Evolutionary conservation across 768 basidiomycete genomes (phyloP).

Genomic region (Russula sp.): DNA sequence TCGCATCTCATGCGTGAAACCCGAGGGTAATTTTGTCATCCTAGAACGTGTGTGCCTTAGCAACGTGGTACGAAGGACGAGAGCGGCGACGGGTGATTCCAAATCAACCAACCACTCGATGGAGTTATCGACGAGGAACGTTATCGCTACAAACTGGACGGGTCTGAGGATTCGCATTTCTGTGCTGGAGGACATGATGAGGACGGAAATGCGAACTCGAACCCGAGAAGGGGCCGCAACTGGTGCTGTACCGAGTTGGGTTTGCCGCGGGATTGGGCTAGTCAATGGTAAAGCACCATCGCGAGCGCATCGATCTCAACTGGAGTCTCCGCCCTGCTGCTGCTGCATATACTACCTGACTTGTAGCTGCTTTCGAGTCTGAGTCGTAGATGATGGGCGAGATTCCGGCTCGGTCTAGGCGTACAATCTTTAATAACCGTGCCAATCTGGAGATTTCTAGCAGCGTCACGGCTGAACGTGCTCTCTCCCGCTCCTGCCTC

Average conservation of each 20-base stretch:
- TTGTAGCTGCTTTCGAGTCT: no score
- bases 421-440: background rate
- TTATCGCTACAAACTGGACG: slow-evolving; percentile 21
- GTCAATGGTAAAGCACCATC: no score
- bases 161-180: slow-evolving; percentile 1
- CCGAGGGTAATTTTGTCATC: slow-evolving; percentile 74
- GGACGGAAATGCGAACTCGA: background rate
- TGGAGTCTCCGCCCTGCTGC: no score
- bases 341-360: no score
- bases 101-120: slow-evolving; percentile 31
- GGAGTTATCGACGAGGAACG: slow-evolving; percentile 31
- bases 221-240: no score
- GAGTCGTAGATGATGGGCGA: no score
- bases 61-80: background rate
- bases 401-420: background rate
- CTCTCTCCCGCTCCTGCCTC: background rate
- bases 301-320: no score
- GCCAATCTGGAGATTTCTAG: background rate
- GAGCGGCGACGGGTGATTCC: background rate
- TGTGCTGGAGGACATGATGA: background rate
- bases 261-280: no score
- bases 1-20: slow-evolving; percentile 64
- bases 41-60: slow-evolving; percentile 29
- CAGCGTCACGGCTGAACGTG: background rate
- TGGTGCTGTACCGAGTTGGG: no score